Evolutionary conservation across 208 protist species (phyloP), one percentile per base, ranked within the genome.

Genomic region (Acanthamoeba rhysodes): DNA sequence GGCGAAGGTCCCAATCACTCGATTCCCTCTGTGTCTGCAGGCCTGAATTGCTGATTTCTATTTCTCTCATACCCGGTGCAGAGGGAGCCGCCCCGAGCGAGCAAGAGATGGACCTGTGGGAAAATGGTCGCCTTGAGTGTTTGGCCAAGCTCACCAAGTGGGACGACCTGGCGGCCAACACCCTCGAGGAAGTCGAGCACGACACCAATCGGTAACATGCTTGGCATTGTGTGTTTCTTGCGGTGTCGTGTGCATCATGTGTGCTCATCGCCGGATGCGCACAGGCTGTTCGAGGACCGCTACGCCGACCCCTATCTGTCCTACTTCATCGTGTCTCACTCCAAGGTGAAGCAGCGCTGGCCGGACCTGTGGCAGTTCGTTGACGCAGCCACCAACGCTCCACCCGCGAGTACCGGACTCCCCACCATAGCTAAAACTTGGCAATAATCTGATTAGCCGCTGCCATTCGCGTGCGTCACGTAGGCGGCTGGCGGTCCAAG

Each of bases 91-190:
- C 76, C 10, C 78, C 95, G 41, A 68, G 59, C 64, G 34, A 95
- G 22, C 87, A 95, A n/a, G 96, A 98, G 90, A 78, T 97, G 18
- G 82, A 97, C 2, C 66, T 98, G 18, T 98, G 97, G 96, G 95
- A 97, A 55, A 96, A 97, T 68, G 96, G 96, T 48, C 55, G 91
- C 80, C 29, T 97, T 6, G 90, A 98, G 59, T 98, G 97, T 48
- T 94, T 97, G n/a, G 55, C 57, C 2, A 96, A 96, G 48, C 34
- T 98, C 1, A 59, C 87, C 27, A 74, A 95, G 34, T 97, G 96
- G 96, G 76, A 95, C 18, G 68, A 66, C 9, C 62, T 98, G 22
- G 57, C 70, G 34, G 93, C 94, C 9, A 96, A 97, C 82, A 95
- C 80, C 14, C 74, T 94, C 32, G 93, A 95, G 74, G 92, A 95